Evolutionary conservation across 169 alveolate genomes (phyloP).

Genomic region (Plasmodium reichenowi): DNA sequence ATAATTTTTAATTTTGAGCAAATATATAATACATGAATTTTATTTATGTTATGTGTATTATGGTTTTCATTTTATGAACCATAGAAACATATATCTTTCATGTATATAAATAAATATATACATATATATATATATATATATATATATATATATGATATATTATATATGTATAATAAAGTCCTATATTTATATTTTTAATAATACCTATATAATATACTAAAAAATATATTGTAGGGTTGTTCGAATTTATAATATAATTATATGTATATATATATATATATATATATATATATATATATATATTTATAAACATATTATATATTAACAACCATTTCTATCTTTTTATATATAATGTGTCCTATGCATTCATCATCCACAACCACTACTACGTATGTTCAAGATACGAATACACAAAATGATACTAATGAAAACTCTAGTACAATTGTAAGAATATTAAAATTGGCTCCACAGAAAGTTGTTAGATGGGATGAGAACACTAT

Average conservation of each 20-base stretch:
- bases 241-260: neutral
- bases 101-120: no score
- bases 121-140: no score
- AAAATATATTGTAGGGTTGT: neutral
- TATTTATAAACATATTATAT: constrained; percentile 13
- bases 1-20: no score
- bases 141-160: no score
- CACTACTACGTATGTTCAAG: constrained; percentile 72
- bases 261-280: constrained; percentile 5
- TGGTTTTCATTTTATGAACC: no score
- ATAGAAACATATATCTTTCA: no score
- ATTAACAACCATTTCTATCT: neutral
- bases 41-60: no score
- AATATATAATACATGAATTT: no score
- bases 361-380: constrained; percentile 46
- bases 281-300: neutral
- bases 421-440: constrained; percentile 37
- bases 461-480: constrained; percentile 67
- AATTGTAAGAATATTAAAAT: constrained; percentile 55
- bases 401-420: constrained; percentile 25
- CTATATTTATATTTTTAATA: no score
- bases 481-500: constrained; percentile 67
- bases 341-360: constrained; percentile 52
- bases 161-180: no score
- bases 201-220: no score